These are phyloP conservation scores for Moesziomyces sp. DNA, from an alignment of 1,284 basidiomycete species.

Conservation along the genomic window DNA sequence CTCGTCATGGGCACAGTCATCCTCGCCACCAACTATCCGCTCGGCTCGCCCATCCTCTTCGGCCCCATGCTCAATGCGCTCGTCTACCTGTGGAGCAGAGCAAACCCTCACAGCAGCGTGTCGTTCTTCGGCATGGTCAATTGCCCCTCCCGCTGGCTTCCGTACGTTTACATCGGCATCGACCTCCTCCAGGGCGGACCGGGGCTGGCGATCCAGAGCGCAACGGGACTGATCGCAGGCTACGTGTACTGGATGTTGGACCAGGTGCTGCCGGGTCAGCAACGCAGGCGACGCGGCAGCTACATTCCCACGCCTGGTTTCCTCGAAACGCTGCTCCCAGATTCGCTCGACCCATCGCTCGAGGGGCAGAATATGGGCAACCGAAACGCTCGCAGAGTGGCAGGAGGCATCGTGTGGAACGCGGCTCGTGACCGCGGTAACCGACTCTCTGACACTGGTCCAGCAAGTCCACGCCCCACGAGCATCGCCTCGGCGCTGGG, in stretches of 20 bases:
- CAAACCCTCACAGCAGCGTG: slow-evolving; percentile 48
- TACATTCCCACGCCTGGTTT: slow-evolving; percentile 42
- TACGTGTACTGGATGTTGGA: slow-evolving; percentile 72
- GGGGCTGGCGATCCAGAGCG: slow-evolving; percentile 72
- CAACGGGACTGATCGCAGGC: slow-evolving; percentile 79
- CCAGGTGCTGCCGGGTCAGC: slow-evolving; percentile 23
- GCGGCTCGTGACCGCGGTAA: slow-evolving; percentile 28
- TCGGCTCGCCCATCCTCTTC: slow-evolving; percentile 74
- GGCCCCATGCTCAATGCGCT: slow-evolving; percentile 78
- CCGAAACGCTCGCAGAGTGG: slow-evolving; percentile 41
- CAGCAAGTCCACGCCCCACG: slow-evolving; percentile 7
- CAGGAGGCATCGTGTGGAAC: slow-evolving; percentile 45
- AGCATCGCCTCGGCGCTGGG: slow-evolving; percentile 32
- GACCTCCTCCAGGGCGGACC: slow-evolving; percentile 79
- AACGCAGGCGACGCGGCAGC: slow-evolving; percentile 27
- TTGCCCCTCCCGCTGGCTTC: slow-evolving; percentile 77
- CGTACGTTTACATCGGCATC: slow-evolving; percentile 76
- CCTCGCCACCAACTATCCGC: slow-evolving; percentile 75
- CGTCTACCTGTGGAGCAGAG: slow-evolving; percentile 52
- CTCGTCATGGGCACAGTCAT: slow-evolving; percentile 53
- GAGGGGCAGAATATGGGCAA: slow-evolving; percentile 40
- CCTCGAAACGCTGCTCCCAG: slow-evolving; percentile 39
- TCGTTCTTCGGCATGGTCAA: slow-evolving; percentile 58
- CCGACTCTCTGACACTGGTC: slow-evolving; percentile 19
- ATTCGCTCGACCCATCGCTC: slow-evolving; percentile 52